phyloP scores from a whole-genome alignment of 768 basidiomycete genomes.

The Hydnomerulius pinastri region DNA sequence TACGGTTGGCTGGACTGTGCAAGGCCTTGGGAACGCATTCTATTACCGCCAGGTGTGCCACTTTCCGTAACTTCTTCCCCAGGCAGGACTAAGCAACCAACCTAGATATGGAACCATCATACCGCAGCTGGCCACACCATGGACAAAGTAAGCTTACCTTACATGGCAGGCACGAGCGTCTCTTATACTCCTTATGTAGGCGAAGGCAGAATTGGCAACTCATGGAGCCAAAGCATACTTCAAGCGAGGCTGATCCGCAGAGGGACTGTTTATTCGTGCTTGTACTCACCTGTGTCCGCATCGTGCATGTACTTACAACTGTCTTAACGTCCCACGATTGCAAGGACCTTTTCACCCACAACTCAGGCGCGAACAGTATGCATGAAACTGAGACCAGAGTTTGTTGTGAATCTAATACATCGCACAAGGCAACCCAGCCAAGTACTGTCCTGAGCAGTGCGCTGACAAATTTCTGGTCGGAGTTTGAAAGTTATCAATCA shows the following conservation, averaged over 20 bases:
- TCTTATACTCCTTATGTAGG: conserved; percentile 45
- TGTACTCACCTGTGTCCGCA: conserved; percentile 3
- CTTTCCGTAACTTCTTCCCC: conserved; percentile 12
- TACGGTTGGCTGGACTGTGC: conserved; percentile 84
- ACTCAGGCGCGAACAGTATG: neutral
- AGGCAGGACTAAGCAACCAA: conserved; percentile 9
- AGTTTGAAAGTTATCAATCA: conserved; percentile 40
- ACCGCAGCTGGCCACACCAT: conserved; percentile 84
- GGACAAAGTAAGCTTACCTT: conserved; percentile 62
- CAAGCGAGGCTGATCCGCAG: conserved; percentile 61
- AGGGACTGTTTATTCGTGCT: conserved; percentile 8
- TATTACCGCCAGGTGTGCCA: conserved; percentile 73
- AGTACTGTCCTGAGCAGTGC: no score
- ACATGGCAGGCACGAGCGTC: neutral
- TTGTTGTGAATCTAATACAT: neutral
- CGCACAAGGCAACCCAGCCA: neutral
- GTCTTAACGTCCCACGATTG: conserved; percentile 1
- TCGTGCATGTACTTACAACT: conserved; percentile 20
- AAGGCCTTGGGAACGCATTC: conserved; percentile 78
- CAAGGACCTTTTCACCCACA: neutral
- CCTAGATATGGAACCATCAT: conserved; percentile 76
- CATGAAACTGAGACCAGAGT: neutral
- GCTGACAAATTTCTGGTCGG: conserved; percentile 36
- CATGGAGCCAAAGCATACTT: conserved; percentile 91
- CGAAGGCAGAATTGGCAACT: conserved; percentile 77